These are phyloP conservation scores for Cnidoscolus chayamansa DNA, from an alignment of 441 rosid genomes.

Conservation along the genomic window DNA sequence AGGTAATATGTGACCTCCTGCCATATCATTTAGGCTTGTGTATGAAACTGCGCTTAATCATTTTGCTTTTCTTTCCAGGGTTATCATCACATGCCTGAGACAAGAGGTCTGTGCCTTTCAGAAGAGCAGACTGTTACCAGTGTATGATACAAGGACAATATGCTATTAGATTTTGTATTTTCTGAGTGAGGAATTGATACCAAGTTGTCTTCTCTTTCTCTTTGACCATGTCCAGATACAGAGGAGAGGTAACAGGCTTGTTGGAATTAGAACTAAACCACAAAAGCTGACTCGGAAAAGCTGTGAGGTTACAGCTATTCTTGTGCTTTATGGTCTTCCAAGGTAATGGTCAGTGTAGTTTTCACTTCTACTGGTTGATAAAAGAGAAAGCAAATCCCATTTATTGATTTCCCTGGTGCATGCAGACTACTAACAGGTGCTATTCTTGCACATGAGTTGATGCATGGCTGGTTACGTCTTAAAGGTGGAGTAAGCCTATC, in stretches of 20 bases:
- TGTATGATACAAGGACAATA: background rate
- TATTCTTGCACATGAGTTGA: constrained; percentile 85
- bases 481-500: constrained; percentile 46
- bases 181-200: background rate
- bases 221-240: constrained; percentile 35
- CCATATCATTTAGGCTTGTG: background rate
- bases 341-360: constrained; percentile 37
- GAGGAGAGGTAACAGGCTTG: constrained; percentile 56
- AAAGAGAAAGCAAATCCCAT: background rate
- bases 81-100: constrained; percentile 90
- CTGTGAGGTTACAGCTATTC: constrained; percentile 93
- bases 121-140: constrained; percentile 64
- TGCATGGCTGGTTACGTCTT: constrained; percentile 95
- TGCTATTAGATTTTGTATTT: too few relatives aligned
- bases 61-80: constrained; percentile 44
- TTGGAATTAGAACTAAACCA: constrained; percentile 72
- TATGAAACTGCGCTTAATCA: constrained; percentile 15
- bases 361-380: background rate
- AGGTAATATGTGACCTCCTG: constrained; percentile 34
- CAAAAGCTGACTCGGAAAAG: constrained; percentile 61
- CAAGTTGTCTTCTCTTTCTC: too few relatives aligned
- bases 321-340: constrained; percentile 92
- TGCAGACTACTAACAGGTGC: constrained; percentile 90
- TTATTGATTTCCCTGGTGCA: constrained; percentile 2
- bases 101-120: constrained; percentile 86